Evolutionary conservation across 75 land plant genomes (phyloP), one percentile per base, ranked within the genome.

Genomic region (Cryptomeria japonica): DNA sequence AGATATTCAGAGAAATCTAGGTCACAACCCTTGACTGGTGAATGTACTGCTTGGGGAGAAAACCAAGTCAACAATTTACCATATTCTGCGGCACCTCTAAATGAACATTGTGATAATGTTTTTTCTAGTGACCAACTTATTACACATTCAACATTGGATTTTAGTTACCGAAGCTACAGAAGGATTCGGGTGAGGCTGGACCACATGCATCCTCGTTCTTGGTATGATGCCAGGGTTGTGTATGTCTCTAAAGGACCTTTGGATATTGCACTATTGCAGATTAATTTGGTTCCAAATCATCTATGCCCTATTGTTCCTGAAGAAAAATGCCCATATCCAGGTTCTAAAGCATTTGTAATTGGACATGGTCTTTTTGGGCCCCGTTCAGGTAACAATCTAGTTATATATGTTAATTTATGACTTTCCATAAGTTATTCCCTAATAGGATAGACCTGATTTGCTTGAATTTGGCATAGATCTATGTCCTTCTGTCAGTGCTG

Each of bases 361-460:
- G 99, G 99, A 10, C 99, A 97, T 93, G 99, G 98, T 41, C 92
- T 96, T 37, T 93, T 97, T 91, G 99, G 97, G 37, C 99, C 99
- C 38, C 93, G 94, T 68, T 92, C 94, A 89, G 95, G 99, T 95
- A 86, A 91, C 58, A 86, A 18, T n/a, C 25, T 16, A 19, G 70
- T 86, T 86, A n/a, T 37, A 78, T n/a, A 18, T 46, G 15, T 18
- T 83, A 85, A 51, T 31, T 37, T 47, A 7, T 42, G 14, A 16
- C 5, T 32, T 86, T 13, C 53, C 47, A 82, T 44, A 46, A 25
- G 32, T 38, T 5, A 1, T 9, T 82, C 14, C 18, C 41, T 18
- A 86, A n/a, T 37, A 32, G 13, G 14, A 36, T 31, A 70, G 42
- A 25, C 34, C 80, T 83, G 85, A 34, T 89, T 85, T 38, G 13